phyloP scores from a whole-genome alignment of 768 basidiomycete species.

The Pholiota molesta region DNA sequence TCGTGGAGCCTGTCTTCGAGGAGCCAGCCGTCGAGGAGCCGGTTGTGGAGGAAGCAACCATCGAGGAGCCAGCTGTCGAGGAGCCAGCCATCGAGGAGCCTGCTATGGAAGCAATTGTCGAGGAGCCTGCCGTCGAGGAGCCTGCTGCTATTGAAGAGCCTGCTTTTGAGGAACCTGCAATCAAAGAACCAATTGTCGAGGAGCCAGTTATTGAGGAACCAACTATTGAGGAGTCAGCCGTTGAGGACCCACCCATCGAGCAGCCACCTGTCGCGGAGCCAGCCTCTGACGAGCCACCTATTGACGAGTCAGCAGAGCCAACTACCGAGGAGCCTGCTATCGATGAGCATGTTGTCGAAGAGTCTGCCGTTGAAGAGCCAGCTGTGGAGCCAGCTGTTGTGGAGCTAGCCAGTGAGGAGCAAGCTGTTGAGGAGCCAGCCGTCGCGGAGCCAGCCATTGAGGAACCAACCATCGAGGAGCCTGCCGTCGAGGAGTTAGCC shows the following conservation, averaged over 20 bases:
- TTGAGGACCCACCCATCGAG: too few relatives aligned
- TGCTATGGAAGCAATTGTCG: too few relatives aligned
- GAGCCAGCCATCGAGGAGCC: background rate
- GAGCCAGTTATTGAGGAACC: background rate
- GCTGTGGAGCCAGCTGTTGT: background rate
- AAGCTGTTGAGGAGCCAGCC: background rate
- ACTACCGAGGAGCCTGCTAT: background rate
- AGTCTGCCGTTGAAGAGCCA: background rate
- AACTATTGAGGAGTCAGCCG: too few relatives aligned
- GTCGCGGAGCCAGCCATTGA: background rate
- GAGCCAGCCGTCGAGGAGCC: background rate
- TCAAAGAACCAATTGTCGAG: background rate
- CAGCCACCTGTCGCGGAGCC: too few relatives aligned
- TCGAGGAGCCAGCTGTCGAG: background rate
- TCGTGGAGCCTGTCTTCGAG: background rate
- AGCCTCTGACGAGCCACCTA: background rate
- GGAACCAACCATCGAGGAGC: background rate
- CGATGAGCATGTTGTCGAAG: background rate
- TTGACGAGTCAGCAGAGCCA: background rate
- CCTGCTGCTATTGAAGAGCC: background rate
- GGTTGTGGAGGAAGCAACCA: background rate
- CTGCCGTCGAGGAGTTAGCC: background rate
- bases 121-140: background rate
- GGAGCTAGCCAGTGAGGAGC: background rate
- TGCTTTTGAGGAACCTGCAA: background rate